Evolutionary conservation across 2,329 filamentous ascomycete genomes (phyloP).

Genomic region (Fusarium staphyleae): DNA sequence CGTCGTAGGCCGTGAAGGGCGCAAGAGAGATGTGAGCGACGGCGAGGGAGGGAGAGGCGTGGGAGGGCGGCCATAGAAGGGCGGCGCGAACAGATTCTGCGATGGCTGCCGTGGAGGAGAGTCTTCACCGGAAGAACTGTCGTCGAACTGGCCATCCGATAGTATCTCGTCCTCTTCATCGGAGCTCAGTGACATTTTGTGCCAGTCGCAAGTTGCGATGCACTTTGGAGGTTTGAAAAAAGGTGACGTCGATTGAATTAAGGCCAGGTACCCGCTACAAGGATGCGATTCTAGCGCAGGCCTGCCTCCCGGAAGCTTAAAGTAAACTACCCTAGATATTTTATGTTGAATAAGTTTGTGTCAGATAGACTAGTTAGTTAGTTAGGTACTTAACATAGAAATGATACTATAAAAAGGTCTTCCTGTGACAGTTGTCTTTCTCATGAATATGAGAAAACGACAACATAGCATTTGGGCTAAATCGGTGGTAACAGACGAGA

Average conservation of each 20-base stretch:
- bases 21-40: conserved; percentile 87
- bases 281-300: conserved; percentile 14
- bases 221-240: not conserved
- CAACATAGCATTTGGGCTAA: too few relatives aligned
- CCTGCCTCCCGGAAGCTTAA: conserved; percentile 16
- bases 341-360: not conserved
- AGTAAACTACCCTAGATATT: not conserved
- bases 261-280: conserved; percentile 26
- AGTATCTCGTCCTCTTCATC: conserved; percentile 50
- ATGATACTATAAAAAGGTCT: too few relatives aligned
- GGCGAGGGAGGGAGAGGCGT: conserved; percentile 93
- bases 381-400: too few relatives aligned
- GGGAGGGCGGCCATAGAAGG: conserved; percentile 97
- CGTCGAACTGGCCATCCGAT: conserved; percentile 45
- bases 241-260: conserved; percentile 17
- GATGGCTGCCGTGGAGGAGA: conserved; percentile 55
- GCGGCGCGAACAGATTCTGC: conserved; percentile 72
- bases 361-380: too few relatives aligned
- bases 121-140: conserved; percentile 46
- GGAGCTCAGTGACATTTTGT: conserved; percentile 45
- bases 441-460: too few relatives aligned
- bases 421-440: too few relatives aligned
- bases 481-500: too few relatives aligned
- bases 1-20: conserved; percentile 89
- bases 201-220: not conserved